phyloP scores from a whole-genome alignment of 2,329 filamentous ascomycete species.

The Podosphaera fusca region DNA sequence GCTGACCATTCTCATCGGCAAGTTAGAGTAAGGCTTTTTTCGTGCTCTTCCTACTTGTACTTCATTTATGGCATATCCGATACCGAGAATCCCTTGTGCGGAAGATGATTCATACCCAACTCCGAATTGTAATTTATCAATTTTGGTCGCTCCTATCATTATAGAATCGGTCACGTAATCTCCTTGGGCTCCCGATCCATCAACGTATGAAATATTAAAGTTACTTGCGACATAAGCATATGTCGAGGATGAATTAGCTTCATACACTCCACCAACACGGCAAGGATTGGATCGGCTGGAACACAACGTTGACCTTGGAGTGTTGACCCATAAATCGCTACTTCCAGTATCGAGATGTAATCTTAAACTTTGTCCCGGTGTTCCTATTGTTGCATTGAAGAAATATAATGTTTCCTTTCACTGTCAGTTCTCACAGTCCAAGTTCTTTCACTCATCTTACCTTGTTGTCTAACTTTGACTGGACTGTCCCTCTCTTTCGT shows the following conservation, averaged over 20 bases:
- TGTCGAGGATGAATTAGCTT: conserved; percentile 48
- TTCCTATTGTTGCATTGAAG: conserved; percentile 38
- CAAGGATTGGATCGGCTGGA: conserved; percentile 26
- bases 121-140: conserved; percentile 44
- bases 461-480: conserved; percentile 30
- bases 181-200: conserved; percentile 53
- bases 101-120: conserved; percentile 41
- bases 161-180: conserved; percentile 64
- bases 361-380: conserved; percentile 31
- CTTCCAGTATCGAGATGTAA: conserved; percentile 46
- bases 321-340: conserved; percentile 51
- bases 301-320: conserved; percentile 37
- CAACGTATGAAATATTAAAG: conserved; percentile 77
- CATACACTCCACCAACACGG: conserved; percentile 39
- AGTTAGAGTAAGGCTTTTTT: conserved; percentile 36
- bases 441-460: conserved; percentile 17
- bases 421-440: conserved; percentile 7
- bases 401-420: conserved; percentile 37
- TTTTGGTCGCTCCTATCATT: conserved; percentile 27
- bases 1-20: conserved; percentile 40
- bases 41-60: conserved; percentile 39
- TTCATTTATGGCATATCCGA: conserved; percentile 65
- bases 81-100: conserved; percentile 55
- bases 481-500: conserved; percentile 23
- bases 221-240: conserved; percentile 48